Evolutionary conservation across 768 basidiomycete genomes (phyloP).

Genomic region (Cyclocybe aegerita): DNA sequence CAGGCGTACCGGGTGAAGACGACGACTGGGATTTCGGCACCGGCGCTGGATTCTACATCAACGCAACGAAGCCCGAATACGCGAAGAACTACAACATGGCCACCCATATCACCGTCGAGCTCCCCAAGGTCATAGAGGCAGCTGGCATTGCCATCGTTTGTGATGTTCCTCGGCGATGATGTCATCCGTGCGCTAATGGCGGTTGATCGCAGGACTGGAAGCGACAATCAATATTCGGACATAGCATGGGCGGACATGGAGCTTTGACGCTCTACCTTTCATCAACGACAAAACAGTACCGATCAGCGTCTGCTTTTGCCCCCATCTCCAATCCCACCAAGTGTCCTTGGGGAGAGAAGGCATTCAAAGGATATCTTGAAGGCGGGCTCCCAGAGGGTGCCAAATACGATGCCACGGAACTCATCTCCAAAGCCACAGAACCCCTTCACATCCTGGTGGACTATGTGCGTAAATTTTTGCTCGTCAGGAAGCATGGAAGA

Average conservation of each 20-base stretch:
- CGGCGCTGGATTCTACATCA: constrained; percentile 95
- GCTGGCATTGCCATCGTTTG: constrained; percentile 78
- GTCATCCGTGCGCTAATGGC: background rate
- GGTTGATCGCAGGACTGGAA: constrained; percentile 60
- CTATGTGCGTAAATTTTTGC: constrained; percentile 52
- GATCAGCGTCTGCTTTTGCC: constrained; percentile 87
- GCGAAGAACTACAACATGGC: constrained; percentile 87
- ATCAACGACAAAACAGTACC: constrained; percentile 68
- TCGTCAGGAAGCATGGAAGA: background rate
- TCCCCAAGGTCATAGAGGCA: constrained; percentile 75
- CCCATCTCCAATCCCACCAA: constrained; percentile 84
- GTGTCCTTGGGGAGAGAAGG: constrained; percentile 91
- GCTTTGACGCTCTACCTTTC: constrained; percentile 88
- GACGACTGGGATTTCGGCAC: constrained; percentile 90
- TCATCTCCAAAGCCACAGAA: constrained; percentile 62
- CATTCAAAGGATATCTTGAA: constrained; percentile 81
- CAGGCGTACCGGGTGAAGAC: constrained; percentile 80
- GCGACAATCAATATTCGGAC: constrained; percentile 89
- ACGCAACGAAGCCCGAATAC: constrained; percentile 79
- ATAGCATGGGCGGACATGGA: constrained; percentile 98
- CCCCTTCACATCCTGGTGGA: constrained; percentile 83
- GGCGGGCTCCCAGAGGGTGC: constrained; percentile 76
- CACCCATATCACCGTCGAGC: constrained; percentile 78
- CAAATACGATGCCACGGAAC: constrained; percentile 82
- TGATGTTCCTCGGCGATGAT: constrained; percentile 10